A percentile compares a stretch with the other conserved stretches of the same genome.
Conservation (phyloP, 2,329 filamentous ascomycete species). For the Cercospora sp. region DNA sequence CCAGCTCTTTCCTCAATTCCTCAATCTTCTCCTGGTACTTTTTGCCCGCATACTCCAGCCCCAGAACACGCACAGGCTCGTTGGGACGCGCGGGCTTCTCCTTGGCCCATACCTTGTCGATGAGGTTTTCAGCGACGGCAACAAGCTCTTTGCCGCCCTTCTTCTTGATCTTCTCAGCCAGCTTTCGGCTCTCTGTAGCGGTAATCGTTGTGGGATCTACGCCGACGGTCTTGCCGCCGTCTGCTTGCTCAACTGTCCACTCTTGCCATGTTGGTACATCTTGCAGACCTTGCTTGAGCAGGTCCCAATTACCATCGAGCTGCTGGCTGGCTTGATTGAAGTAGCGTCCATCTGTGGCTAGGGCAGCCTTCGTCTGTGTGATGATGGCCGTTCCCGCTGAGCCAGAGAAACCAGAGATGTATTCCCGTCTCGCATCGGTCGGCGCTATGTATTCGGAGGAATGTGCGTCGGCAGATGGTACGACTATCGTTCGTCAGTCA, state of each 20-base stretch:
- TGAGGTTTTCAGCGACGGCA: conserved; percentile 75
- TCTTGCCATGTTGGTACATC: conserved; percentile 97
- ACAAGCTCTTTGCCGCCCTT: conserved; percentile 75
- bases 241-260: conserved; percentile 82
- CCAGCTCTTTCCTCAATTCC: conserved; percentile 84
- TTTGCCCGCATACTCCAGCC: conserved; percentile 75
- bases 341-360: conserved; percentile 94
- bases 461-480: conserved; percentile 96
- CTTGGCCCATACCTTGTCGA: conserved; percentile 85
- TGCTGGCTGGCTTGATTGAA: conserved; percentile 95
- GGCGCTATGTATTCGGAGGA: conserved; percentile 96
- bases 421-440: conserved; percentile 89
- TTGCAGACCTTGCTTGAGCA: conserved; percentile 89
- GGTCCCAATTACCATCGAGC: conserved; percentile 84
- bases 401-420: conserved; percentile 90
- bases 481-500: conserved; percentile 60
- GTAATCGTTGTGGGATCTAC: conserved; percentile 89
- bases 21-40: conserved; percentile 77
- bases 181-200: conserved; percentile 67
- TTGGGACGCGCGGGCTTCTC: conserved; percentile 72
- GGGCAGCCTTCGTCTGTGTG: conserved; percentile 78
- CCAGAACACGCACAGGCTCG: conserved; percentile 72
- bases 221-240: conserved; percentile 81
- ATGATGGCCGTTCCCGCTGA: conserved; percentile 92
- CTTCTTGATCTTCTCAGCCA: conserved; percentile 83